Conservation (phyloP, 768 basidiomycete genomes). For the Phallus indusiatus region DNA sequence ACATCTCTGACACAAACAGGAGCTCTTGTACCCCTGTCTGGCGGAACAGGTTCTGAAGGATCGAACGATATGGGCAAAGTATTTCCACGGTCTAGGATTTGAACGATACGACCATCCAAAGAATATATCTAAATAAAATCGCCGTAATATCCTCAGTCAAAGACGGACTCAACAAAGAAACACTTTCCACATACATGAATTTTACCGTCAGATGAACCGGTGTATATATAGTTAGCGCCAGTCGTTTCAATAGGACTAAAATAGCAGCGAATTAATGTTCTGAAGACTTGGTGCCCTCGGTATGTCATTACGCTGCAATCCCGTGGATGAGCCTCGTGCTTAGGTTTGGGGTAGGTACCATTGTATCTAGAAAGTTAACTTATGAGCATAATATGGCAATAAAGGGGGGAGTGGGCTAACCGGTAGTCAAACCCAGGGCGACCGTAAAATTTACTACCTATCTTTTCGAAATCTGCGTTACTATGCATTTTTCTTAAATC, state of each 20-base stretch:
- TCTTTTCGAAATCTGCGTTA: constrained; percentile 54
- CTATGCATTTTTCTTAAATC: constrained; percentile 89
- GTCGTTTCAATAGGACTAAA: constrained; percentile 93
- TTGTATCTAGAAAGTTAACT: constrained; percentile 33
- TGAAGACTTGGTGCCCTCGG: constrained; percentile 80
- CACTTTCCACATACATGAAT: constrained; percentile 55
- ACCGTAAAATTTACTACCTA: constrained; percentile 43
- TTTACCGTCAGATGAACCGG: constrained; percentile 77
- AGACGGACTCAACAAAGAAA: background rate
- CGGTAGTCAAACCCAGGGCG: constrained; percentile 70
- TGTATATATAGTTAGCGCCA: constrained; percentile 88
- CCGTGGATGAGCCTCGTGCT: constrained; percentile 57
- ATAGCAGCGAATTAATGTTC: constrained; percentile 91
- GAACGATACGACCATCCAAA: constrained; percentile 77
- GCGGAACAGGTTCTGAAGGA: constrained; percentile 54
- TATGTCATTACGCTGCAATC: constrained; percentile 97
- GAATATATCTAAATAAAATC: constrained; percentile 70
- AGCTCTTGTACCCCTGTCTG: constrained; percentile 18
- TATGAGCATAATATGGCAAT: background rate
- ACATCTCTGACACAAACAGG: constrained; percentile 79
- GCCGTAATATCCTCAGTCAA: constrained; percentile 3
- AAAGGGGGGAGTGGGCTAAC: constrained; percentile 28
- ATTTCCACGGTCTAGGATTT: constrained; percentile 72
- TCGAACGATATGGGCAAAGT: constrained; percentile 63
- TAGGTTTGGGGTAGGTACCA: constrained; percentile 56